These are phyloP conservation scores for Pouteria campechiana DNA, from an alignment of 179 eudicot species.

Conservation along the genomic window DNA sequence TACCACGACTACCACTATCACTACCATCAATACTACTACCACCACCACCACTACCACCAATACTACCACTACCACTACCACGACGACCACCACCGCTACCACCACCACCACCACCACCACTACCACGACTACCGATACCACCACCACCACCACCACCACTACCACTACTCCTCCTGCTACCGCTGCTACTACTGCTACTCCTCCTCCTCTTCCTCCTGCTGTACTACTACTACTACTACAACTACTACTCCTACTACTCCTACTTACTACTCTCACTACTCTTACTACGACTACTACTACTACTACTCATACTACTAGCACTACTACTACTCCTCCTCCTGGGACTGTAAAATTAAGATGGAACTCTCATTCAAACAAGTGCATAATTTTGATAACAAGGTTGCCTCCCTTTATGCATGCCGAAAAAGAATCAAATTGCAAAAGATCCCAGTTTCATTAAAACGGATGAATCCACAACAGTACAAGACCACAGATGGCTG, in stretches of 20 bases:
- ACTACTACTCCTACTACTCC: constrained; percentile 3
- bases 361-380: too few relatives aligned
- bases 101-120: background rate
- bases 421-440: too few relatives aligned
- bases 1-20: background rate
- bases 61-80: background rate
- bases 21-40: background rate
- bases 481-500: too few relatives aligned
- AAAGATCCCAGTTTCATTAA: too few relatives aligned
- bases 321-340: constrained; percentile 2
- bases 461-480: too few relatives aligned
- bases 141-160: background rate
- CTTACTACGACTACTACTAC: constrained; percentile 1
- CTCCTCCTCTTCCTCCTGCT: background rate
- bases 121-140: background rate
- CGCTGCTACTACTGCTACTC: background rate
- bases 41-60: background rate
- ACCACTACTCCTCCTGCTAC: background rate
- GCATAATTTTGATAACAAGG: too few relatives aligned
- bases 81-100: background rate
- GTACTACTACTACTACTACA: background rate
- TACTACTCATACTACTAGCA: background rate
- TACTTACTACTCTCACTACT: too few relatives aligned
- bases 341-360: too few relatives aligned
- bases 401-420: too few relatives aligned